phyloP scores from a whole-genome alignment of 805 yeast genomes.

The Myxozyma mucilagina region DNA sequence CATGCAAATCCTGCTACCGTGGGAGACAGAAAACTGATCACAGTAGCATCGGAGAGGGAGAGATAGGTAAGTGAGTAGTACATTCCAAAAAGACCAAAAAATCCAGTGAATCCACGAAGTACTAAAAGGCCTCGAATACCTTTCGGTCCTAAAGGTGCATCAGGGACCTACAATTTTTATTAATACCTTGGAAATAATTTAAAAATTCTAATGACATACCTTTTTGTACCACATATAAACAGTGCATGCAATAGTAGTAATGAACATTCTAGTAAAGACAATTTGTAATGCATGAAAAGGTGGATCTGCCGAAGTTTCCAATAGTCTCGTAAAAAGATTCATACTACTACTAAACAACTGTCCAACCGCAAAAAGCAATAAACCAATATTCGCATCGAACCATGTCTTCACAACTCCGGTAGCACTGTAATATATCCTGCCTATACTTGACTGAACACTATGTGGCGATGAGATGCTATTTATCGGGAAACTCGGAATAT shows the following conservation, averaged over 20 bases:
- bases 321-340: constrained; percentile 73
- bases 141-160: constrained; percentile 70
- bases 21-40: constrained; percentile 77
- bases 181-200: not conserved
- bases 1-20: constrained; percentile 75
- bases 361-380: constrained; percentile 56
- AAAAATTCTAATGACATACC: not conserved
- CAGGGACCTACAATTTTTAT: constrained; percentile 44
- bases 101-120: constrained; percentile 71
- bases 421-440: not conserved
- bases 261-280: constrained; percentile 70
- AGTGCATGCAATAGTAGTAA: constrained; percentile 64
- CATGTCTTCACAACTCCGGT: not conserved
- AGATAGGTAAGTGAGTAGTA: constrained; percentile 73
- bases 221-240: constrained; percentile 53
- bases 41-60: constrained; percentile 77
- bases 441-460: not conserved
- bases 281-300: constrained; percentile 80
- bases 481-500: constrained; percentile 6
- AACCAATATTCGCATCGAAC: constrained; percentile 49
- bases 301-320: constrained; percentile 64
- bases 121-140: constrained; percentile 55
- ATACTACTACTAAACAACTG: constrained; percentile 76
- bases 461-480: not conserved
- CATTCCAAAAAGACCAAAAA: constrained; percentile 75